phyloP scores from a whole-genome alignment of 2,329 filamentous ascomycete genomes.

The Sclerotinia glacialis region DNA sequence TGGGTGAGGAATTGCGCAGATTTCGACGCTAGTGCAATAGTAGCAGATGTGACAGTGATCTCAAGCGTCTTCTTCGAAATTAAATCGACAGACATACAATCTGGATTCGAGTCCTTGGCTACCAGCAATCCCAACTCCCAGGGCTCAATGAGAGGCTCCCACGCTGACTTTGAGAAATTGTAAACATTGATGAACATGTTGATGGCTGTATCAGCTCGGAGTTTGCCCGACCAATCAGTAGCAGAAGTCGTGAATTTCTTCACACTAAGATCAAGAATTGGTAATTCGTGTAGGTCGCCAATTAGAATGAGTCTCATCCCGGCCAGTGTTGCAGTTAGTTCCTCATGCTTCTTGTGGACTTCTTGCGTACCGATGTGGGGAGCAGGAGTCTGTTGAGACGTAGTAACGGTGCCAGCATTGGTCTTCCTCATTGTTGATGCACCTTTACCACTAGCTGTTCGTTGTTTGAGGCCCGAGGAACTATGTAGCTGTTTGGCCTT shows the following conservation, averaged over 20 bases:
- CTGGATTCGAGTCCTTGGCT: slow-evolving; percentile 70
- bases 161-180: slow-evolving; percentile 98
- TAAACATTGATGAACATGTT: slow-evolving; percentile 96
- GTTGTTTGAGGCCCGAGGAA: slow-evolving; percentile 48
- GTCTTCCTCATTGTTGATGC: slow-evolving; percentile 51
- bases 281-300: slow-evolving; percentile 91
- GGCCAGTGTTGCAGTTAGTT: slow-evolving; percentile 80
- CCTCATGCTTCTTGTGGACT: slow-evolving; percentile 60
- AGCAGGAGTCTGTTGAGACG: slow-evolving; percentile 20
- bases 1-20: slow-evolving; percentile 88
- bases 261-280: slow-evolving; percentile 88
- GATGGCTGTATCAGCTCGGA: slow-evolving; percentile 85
- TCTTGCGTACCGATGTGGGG: slow-evolving; percentile 20
- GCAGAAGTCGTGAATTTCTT: slow-evolving; percentile 84
- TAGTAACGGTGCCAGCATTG: slow-evolving; percentile 40
- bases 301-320: slow-evolving; percentile 92
- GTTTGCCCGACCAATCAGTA: slow-evolving; percentile 83
- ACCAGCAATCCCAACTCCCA: slow-evolving; percentile 94
- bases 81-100: slow-evolving; percentile 77
- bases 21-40: slow-evolving; percentile 89
- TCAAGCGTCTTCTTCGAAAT: slow-evolving; percentile 89
- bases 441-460: slow-evolving; percentile 55
- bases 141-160: slow-evolving; percentile 94
- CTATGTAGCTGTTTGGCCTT: slow-evolving; percentile 53
- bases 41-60: slow-evolving; percentile 86